These are phyloP conservation scores for Casaregolazyma suthepensis DNA, from an alignment of 1,139 yeast species.

Conservation along the genomic window DNA sequence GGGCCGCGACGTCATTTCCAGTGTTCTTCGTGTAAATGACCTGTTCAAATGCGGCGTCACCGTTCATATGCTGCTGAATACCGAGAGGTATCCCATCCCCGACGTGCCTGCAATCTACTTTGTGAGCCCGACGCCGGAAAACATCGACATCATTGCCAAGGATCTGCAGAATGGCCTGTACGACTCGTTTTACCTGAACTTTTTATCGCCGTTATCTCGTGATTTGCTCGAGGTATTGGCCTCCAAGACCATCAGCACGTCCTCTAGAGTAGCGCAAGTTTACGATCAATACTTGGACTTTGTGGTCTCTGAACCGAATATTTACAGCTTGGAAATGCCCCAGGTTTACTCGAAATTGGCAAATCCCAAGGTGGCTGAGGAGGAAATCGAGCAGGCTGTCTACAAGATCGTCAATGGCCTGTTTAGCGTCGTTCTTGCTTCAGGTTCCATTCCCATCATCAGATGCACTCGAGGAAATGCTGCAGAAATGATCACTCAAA, in stretches of 20 bases:
- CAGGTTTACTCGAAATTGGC: constrained; percentile 64
- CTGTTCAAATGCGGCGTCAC: constrained; percentile 84
- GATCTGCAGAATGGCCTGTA: constrained; percentile 73
- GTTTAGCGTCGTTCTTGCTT: constrained; percentile 71
- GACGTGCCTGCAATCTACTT: constrained; percentile 95
- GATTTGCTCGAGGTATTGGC: constrained; percentile 85
- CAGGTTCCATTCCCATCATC: constrained; percentile 77
- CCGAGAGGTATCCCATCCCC: constrained; percentile 70
- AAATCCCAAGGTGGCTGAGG: constrained; percentile 66
- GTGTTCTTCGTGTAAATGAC: constrained; percentile 86
- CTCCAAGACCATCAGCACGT: constrained; percentile 62
- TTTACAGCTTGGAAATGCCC: constrained; percentile 70
- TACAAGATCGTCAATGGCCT: constrained; percentile 71
- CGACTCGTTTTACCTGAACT: constrained; percentile 74
- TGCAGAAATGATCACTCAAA: constrained; percentile 87
- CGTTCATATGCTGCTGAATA: constrained; percentile 67
- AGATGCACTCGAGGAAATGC: constrained; percentile 92
- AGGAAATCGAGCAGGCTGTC: constrained; percentile 61
- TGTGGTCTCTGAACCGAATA: constrained; percentile 85
- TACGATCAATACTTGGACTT: constrained; percentile 91
- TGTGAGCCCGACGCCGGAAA: constrained; percentile 78
- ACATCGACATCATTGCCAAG: constrained; percentile 57
- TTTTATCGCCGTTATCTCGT: constrained; percentile 72
- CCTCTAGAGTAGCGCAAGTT: constrained; percentile 72
- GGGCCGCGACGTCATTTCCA: constrained; percentile 80